Evolutionary conservation across 2,329 filamentous ascomycete genomes (phyloP).

Genomic region (Elsinoe arachidis): DNA sequence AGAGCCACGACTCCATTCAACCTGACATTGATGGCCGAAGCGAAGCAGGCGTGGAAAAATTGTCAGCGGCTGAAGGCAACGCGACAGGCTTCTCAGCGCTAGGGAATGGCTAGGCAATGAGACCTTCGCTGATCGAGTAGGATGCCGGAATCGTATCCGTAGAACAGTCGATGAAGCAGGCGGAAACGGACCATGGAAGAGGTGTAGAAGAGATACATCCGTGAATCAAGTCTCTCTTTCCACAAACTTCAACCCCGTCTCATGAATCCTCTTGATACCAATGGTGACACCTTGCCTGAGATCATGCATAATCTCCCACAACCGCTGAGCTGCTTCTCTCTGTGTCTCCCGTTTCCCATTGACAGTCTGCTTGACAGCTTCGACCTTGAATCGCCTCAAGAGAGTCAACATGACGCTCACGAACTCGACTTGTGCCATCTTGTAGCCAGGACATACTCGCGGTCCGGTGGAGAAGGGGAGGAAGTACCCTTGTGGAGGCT

Average conservation of each 20-base stretch:
- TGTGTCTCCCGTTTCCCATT: background rate
- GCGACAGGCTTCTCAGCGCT: too few species aligned
- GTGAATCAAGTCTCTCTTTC: background rate
- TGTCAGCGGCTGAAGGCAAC: too few species aligned
- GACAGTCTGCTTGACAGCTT: background rate
- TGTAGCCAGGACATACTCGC: slow-evolving; percentile 44
- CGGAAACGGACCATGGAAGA: background rate
- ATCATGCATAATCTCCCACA: background rate
- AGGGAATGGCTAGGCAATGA: too few species aligned
- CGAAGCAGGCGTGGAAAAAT: too few species aligned
- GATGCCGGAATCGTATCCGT: background rate
- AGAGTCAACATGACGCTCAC: slow-evolving; percentile 37
- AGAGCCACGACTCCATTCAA: too few species aligned
- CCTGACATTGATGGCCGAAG: too few species aligned
- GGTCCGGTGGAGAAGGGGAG: slow-evolving; percentile 43
- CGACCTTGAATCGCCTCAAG: slow-evolving; percentile 22
- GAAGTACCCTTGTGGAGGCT: slow-evolving; percentile 29
- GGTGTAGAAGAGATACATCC: background rate
- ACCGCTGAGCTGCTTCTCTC: background rate
- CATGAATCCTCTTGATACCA: background rate
- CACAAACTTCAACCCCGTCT: background rate
- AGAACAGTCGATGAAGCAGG: background rate
- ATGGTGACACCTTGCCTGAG: background rate
- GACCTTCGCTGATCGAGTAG: background rate
- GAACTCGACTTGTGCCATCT: slow-evolving; percentile 50